Evolutionary conservation across 1,284 basidiomycete species (phyloP), one percentile per base, ranked within the genome.

Genomic region (Marasmius tenuissimus): DNA sequence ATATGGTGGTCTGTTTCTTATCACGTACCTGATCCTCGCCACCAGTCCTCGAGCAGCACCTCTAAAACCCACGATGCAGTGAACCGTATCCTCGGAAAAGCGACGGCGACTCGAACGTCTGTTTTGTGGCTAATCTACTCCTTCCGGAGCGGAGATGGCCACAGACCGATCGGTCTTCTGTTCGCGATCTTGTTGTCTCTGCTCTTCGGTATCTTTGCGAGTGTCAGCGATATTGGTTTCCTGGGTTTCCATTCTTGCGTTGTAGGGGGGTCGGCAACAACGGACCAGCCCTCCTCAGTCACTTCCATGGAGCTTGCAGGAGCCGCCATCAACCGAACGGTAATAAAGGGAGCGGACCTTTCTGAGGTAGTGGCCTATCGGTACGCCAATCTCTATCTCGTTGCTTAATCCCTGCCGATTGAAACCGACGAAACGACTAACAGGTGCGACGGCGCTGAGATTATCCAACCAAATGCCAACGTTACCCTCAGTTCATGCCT

Each of bases 41-140:
- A 64, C 62, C 33, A 58, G 67, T 8, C 69, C 69, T 5, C 66
- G 65, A 7, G 54, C 64, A 22, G 67, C 66, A 10, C 57, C 61
- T 16, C 20, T 66, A n/a, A 64, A n/a, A 69, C 68, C 3, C 69
- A 70, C 39, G 68, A 70, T 40, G 54, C 67, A 16, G 48, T 69
- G 5, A 70, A 66, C 49, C 67, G 67, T 47, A 58, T 65, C 11
- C 61, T 68, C 1, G 65, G 67, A 11, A 61, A 61, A 22, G 64
- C 66, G 0, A 66, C 65, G 1, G 55, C 48, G 11, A 67, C 63
- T 0, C 47, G 57, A 39, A 50, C 50, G 5, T 53, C 68, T 10
- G 37, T 62, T 14, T 61, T 60, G 47, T 70, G 68, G 68, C 48
- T 67, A 2, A 48, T 61, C 7, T 59, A 35, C 7, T 65, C 65